Evolutionary conservation across 495 filamentous ascomycete genomes (phyloP).

Genomic region (Tetracladium marchalianum): DNA sequence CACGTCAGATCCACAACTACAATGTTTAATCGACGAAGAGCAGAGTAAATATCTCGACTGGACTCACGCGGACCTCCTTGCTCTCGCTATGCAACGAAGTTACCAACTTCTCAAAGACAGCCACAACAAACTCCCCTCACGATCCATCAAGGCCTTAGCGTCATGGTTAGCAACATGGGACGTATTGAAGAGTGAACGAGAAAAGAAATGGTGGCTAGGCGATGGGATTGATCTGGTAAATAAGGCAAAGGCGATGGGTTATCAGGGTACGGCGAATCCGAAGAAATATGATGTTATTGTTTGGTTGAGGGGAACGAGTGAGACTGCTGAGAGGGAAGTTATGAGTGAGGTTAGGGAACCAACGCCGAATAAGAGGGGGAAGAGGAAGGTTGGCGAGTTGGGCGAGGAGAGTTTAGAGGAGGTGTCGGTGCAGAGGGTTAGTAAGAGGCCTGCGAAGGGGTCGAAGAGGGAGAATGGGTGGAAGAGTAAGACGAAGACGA

Average conservation of each 20-base stretch:
- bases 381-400: slow-evolving; percentile 1
- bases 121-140: slow-evolving; percentile 10
- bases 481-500: neutral
- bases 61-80: neutral
- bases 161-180: slow-evolving; percentile 14
- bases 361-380: slow-evolving; percentile 8
- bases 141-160: neutral
- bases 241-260: slow-evolving; percentile 14
- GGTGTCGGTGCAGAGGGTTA: neutral
- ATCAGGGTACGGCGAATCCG: slow-evolving; percentile 5
- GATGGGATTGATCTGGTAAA: slow-evolving; percentile 16
- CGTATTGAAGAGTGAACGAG: slow-evolving; percentile 7
- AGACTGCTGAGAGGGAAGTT: slow-evolving; percentile 6
- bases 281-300: slow-evolving; percentile 15
- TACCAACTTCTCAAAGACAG: slow-evolving; percentile 13
- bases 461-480: slow-evolving; percentile 7
- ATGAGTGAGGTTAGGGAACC: slow-evolving; percentile 6
- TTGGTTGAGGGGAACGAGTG: slow-evolving; percentile 6
- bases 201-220: slow-evolving; percentile 15
- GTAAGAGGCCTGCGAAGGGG: slow-evolving; percentile 12
- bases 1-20: slow-evolving; percentile 7
- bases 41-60: slow-evolving; percentile 3
- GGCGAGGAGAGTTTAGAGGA: too few relatives aligned
- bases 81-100: slow-evolving; percentile 8
- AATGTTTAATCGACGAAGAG: slow-evolving; percentile 4